phyloP scores from a whole-genome alignment of 2,329 filamentous ascomycete genomes.

The Aspergillus fumigatiaffinis region DNA sequence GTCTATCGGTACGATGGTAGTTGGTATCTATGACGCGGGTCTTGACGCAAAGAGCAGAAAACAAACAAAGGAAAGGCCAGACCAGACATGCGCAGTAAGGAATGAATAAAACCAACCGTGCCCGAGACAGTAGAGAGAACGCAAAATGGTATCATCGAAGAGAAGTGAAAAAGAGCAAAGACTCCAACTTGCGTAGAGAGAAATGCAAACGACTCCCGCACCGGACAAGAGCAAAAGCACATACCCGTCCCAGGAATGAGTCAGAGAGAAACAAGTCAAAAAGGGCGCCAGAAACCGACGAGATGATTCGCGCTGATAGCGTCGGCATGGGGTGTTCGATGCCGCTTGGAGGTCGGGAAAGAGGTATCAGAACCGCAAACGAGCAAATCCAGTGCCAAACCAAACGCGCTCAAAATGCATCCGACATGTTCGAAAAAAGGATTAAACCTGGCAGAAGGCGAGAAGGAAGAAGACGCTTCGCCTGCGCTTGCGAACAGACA shows the following conservation, averaged over 20 bases:
- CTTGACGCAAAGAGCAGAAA: background rate
- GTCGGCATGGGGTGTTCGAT: conserved; percentile 1
- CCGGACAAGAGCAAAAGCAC: conserved; percentile 16
- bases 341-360: background rate
- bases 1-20: conserved; percentile 13
- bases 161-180: conserved; percentile 20
- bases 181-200: conserved; percentile 19
- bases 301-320: conserved; percentile 17
- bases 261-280: conserved; percentile 1
- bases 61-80: conserved; percentile 5
- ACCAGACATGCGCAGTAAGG: conserved; percentile 7
- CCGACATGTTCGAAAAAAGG: conserved; percentile 15
- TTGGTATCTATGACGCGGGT: conserved; percentile 12
- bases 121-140: conserved; percentile 17
- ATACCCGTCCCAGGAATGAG: conserved; percentile 18
- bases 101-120: conserved; percentile 19
- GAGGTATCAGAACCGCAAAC: conserved; percentile 16
- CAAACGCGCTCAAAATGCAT: conserved; percentile 36
- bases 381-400: conserved; percentile 29
- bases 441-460: background rate
- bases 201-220: conserved; percentile 24
- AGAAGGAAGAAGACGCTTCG: conserved; percentile 1
- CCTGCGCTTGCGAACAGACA: background rate
- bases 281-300: conserved; percentile 20
- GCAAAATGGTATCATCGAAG: conserved; percentile 39